Base-by-base conservation (phyloP, 2,329 filamentous ascomycete species). In the Paramyrothecium roridum region DNA sequence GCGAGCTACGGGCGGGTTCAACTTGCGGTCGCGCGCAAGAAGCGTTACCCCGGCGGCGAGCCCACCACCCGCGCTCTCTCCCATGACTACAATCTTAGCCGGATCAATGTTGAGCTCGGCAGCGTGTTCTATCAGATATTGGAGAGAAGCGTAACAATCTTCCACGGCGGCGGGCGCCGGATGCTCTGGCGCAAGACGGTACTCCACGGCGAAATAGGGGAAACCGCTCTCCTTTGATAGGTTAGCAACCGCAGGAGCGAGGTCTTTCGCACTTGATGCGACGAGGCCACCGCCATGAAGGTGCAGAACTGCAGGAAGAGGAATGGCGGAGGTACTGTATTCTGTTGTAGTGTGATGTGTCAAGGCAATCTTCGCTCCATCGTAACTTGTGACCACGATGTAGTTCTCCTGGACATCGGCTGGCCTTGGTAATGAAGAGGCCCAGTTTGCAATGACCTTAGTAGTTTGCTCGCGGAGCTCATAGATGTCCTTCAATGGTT, bases 201-300 rank as follows among this genome's bases (percentile, higher is more conserved):
- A 80, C 20, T 77, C 72, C 19, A 77, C 63, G 0, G 65, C 65
- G 46, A 75, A 66, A 33, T 74, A 62, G 7, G 69, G 69, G 1
- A 77, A 63, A 2, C 68, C 65, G 1, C 67, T 63, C 1, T 57
- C 52, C 6, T 52, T 46, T 2, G 68, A 69, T 16, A 65, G 61
- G 11, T 48, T 48, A 3, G 68, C 59, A 21, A 74, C 59, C 2
- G 61, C 40, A 1, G 57, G 47, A 3, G 61, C 59, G 22, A 60
- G 65, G 13, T 68, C 47, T 1, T 66, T 62, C 20, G 70, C 63
- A 33, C 54, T 62, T 6, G 71, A 63, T 1, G 61, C 54, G 26
- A 78, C 64, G 50, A 72, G 70, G 16, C 75, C 76, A 17, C 76
- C 76, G 33, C 74, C 75, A 54, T 79, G 76, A 20, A 69, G 57